Evolutionary conservation across 1,139 yeast species (phyloP).

Genomic region (Saccharomyces pastorianus): DNA sequence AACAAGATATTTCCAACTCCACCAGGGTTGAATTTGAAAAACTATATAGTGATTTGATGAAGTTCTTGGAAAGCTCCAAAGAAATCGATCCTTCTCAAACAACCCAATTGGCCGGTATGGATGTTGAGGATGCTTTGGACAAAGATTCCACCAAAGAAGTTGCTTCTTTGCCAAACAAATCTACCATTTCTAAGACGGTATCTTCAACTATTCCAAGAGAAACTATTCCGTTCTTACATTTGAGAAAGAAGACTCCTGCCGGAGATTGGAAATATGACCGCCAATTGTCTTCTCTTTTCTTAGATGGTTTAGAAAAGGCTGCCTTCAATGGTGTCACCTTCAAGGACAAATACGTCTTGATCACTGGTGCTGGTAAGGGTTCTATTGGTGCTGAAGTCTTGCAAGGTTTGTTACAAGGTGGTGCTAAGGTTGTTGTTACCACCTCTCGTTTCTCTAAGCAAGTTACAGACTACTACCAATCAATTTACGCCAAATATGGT

Average conservation of each 20-base stretch:
- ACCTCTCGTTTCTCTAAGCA: conserved; percentile 91
- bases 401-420: conserved; percentile 93
- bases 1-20: conserved; percentile 39
- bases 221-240: conserved; percentile 89
- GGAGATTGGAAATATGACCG: conserved; percentile 84
- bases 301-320: conserved; percentile 86
- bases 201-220: conserved; percentile 69
- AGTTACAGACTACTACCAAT: conserved; percentile 93
- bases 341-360: conserved; percentile 78
- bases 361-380: conserved; percentile 98
- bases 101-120: conserved; percentile 33
- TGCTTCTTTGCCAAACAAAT: conserved; percentile 69
- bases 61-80: conserved; percentile 59
- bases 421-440: conserved; percentile 94
- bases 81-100: conserved; percentile 47
- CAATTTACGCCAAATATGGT: conserved; percentile 86
- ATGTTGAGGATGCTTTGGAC: conserved; percentile 40
- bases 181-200: conserved; percentile 64
- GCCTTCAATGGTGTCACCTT: conserved; percentile 89
- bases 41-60: conserved; percentile 69
- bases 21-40: conserved; percentile 73
- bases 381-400: conserved; percentile 96
- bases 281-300: conserved; percentile 63
- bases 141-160: conserved; percentile 69
- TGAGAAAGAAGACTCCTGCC: conserved; percentile 63